Evolutionary conservation across 352 stramenopile genomes (phyloP), one percentile per base, ranked within the genome.

Genomic region (Pythium brachiatum): DNA sequence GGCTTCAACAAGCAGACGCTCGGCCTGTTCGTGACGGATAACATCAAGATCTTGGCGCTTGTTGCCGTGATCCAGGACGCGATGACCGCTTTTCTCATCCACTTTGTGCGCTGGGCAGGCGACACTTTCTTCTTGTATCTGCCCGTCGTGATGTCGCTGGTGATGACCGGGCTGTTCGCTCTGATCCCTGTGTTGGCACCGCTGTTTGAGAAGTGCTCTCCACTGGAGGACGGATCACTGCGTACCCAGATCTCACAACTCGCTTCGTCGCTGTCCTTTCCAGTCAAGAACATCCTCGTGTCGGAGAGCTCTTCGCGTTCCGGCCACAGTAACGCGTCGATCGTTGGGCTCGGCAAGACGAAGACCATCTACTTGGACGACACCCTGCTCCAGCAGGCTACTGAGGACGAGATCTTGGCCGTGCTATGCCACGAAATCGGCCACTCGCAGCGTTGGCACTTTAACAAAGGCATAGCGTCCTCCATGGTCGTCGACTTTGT

Each of bases 1-100:
- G 96, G 96, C 26, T 99, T 99, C 65, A 99, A 99, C 76, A 99
- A 98, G 67, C 88, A 96, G 62, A 98, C 96, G n/a, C 64, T 96
- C 0, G 70, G 74, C 7, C 73, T 98, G 11, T 99, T 98, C 68
- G 73, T 98, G 38, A 85, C 79, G 18, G 97, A 99, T 77, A 97
- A 98, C 66, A 50, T 98, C 62, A 99, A 99, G 72, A 73, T 77
- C 26, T 75, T 98, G 2, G 36, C 69, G 43, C 72, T 99, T 16
- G 89, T 89, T 38, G 71, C 88, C 27, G 73, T 78, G 7, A 94
- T 93, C 26, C 74, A 75, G 1, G 86, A 74, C 52, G 79, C 82
- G 0, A 57, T 92, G 6, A 79, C 68, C 7, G 77, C 79, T 1
- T 73, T 60, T 16, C 53, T 92, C 29, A 82, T 94, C 41, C 68